phyloP scores from a whole-genome alignment of 2,329 filamentous ascomycete species.

The Samsoniella hepiali region DNA sequence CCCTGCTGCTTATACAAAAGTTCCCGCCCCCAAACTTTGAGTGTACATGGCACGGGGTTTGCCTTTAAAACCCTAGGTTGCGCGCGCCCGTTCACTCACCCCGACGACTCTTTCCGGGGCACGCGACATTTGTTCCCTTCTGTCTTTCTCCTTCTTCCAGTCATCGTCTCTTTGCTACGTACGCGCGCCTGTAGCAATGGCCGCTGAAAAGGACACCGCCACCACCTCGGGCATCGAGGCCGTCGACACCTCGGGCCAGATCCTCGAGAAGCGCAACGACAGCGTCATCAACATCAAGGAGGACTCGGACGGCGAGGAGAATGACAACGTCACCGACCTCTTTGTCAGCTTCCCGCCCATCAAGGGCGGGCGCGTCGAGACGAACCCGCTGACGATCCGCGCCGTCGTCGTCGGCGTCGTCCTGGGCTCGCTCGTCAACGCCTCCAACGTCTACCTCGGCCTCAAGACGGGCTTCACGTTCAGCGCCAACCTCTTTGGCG shows the following conservation, averaged over 20 bases:
- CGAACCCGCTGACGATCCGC: conserved; percentile 51
- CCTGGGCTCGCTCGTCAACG: conserved; percentile 57
- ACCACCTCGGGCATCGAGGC: neutral
- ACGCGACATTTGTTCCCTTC: too few relatives aligned
- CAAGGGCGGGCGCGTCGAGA: conserved; percentile 40
- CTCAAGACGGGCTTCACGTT: conserved; percentile 52
- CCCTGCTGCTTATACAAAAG: too few relatives aligned
- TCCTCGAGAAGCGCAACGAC: conserved; percentile 4
- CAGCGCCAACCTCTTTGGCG: conserved; percentile 46
- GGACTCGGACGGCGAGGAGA: conserved; percentile 18
- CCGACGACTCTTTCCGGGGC: too few relatives aligned
- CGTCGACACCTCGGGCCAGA: neutral
- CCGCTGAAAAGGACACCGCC: neutral
- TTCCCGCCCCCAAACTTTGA: too few relatives aligned
- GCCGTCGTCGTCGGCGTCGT: conserved; percentile 54
- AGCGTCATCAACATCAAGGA: neutral
- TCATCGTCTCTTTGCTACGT: too few relatives aligned
- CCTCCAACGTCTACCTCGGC: conserved; percentile 58
- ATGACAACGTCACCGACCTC: conserved; percentile 34
- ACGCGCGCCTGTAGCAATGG: neutral
- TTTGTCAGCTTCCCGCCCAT: conserved; percentile 40
- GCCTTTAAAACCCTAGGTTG: too few relatives aligned
- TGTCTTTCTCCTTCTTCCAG: too few relatives aligned
- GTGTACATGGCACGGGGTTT: too few relatives aligned
- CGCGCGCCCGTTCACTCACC: too few relatives aligned